phyloP scores from a whole-genome alignment of 352 stramenopile species.

The Phytopythium litorale region DNA sequence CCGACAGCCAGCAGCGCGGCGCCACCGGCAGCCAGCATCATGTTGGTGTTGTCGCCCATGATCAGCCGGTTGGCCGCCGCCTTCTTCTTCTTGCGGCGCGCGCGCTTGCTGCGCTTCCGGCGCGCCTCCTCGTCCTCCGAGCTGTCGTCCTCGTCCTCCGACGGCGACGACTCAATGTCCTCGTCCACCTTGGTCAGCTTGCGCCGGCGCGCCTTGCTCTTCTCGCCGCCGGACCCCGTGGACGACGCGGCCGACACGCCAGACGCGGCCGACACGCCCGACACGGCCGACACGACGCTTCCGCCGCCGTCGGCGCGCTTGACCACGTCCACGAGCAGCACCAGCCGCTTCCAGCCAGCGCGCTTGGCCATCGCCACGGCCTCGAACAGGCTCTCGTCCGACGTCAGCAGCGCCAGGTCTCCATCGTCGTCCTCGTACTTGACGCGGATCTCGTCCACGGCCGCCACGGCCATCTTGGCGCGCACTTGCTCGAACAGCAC shows the following conservation, averaged over 20 bases:
- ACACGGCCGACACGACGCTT: constrained; percentile 16
- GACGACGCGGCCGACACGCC: constrained; percentile 12
- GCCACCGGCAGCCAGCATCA: constrained; percentile 32
- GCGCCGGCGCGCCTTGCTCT: constrained; percentile 30
- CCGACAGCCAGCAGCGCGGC: constrained; percentile 43
- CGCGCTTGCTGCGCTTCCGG: constrained; percentile 34
- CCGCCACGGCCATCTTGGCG: constrained; percentile 67
- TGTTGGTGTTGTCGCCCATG: constrained; percentile 14
- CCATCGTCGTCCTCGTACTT: constrained; percentile 90
- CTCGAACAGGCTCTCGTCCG: constrained; percentile 82
- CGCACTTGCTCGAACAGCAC: constrained; percentile 77
- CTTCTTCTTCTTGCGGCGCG: constrained; percentile 36
- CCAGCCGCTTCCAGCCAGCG: constrained; percentile 79
- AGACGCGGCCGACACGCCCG: constrained; percentile 30
- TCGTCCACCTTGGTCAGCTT: constrained; percentile 83
- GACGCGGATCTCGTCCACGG: constrained; percentile 59
- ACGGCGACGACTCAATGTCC: constrained; percentile 38
- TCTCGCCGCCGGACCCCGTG: constrained; percentile 2
- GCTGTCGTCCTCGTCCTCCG: constrained; percentile 26
- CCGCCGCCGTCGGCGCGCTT: constrained; percentile 33
- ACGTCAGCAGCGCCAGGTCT: constrained; percentile 78
- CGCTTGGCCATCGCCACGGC: constrained; percentile 85
- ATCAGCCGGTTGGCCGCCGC: constrained; percentile 9
- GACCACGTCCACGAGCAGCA: constrained; percentile 79
- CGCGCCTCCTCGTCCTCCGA: constrained; percentile 41